These are phyloP conservation scores for Chlamydomonas sp. DNA, from an alignment of 139 green algal genomes.

Conservation along the genomic window DNA sequence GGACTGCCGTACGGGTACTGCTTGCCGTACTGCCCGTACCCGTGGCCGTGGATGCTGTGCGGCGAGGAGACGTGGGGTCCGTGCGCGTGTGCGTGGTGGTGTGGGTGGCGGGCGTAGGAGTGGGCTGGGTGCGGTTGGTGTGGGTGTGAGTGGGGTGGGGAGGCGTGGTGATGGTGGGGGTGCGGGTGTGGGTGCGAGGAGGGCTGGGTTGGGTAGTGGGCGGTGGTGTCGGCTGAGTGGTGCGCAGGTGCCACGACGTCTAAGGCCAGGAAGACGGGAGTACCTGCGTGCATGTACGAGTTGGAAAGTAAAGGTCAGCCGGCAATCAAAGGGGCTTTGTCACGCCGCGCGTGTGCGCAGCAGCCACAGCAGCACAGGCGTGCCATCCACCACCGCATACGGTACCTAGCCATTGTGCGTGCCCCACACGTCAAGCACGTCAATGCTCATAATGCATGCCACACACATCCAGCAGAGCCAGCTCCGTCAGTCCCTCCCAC, in stretches of 20 bases:
- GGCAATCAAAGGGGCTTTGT: neutral
- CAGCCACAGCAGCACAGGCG: too few relatives aligned
- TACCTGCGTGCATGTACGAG: neutral
- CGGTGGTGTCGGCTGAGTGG: neutral
- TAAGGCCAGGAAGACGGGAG: conserved; percentile 7
- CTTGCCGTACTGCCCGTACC: too few relatives aligned
- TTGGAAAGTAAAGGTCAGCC: neutral
- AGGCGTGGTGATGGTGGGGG: neutral
- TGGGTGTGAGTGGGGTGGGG: too few relatives aligned
- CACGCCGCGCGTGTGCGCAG: too few relatives aligned
- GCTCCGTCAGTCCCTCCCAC: too few relatives aligned
- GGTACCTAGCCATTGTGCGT: too few relatives aligned
- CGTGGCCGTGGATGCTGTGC: too few relatives aligned
- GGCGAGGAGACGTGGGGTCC: neutral
- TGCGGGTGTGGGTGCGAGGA: neutral
- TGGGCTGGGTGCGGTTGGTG: neutral
- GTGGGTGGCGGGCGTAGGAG: neutral
- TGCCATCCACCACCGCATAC: too few relatives aligned
- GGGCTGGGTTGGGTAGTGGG: neutral
- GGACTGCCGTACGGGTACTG: neutral
- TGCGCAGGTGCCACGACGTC: conserved; percentile 11
- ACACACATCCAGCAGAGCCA: too few relatives aligned
- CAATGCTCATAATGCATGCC: too few relatives aligned
- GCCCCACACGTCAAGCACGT: too few relatives aligned
- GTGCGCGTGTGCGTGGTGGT: neutral